Percentiles rank a stretch among this genome's conserved stretches.
phyloP scores from a whole-genome alignment of 768 basidiomycete species.

The Floccularia luteovirens region DNA sequence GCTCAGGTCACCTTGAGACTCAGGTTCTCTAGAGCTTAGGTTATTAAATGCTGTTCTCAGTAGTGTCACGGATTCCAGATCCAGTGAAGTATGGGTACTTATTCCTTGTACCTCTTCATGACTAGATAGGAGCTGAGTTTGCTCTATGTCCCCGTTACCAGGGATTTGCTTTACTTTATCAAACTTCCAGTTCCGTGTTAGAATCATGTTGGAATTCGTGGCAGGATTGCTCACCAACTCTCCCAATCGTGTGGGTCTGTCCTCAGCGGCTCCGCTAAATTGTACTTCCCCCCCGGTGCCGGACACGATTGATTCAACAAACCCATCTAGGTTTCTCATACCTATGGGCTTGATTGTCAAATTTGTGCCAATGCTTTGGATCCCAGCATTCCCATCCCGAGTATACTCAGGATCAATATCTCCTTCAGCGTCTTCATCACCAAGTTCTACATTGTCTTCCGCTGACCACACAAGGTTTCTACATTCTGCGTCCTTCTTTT shows the following conservation, averaged over 20 bases:
- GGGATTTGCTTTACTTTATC: no score
- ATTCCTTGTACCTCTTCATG: no score
- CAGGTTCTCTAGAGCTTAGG: no score
- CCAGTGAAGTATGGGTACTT: no score
- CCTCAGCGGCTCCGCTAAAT: conserved; percentile 44
- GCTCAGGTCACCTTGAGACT: no score
- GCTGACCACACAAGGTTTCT: conserved; percentile 64
- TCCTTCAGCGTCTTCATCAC: conserved; percentile 50
- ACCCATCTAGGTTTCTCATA: conserved; percentile 46
- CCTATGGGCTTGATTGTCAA: conserved; percentile 40
- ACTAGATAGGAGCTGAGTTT: no score
- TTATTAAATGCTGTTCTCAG: no score
- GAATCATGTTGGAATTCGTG: no score
- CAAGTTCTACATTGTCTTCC: conserved; percentile 39
- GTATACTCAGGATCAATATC: conserved; percentile 51
- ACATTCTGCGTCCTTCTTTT: conserved; percentile 50
- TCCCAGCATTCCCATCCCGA: conserved; percentile 15
- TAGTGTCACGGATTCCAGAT: no score
- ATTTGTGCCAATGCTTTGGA: conserved; percentile 15
- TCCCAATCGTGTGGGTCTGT: conserved; percentile 44
- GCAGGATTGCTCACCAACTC: conserved; percentile 54
- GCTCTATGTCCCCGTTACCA: no score
- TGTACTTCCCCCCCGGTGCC: conserved; percentile 32
- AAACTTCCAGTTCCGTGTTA: no score
- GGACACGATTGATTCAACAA: conserved; percentile 34